Percentiles rank a stretch among this genome's conserved stretches.
phyloP scores from a whole-genome alignment of 1,284 basidiomycete genomes.

The Coniferiporia sulphurascens region DNA sequence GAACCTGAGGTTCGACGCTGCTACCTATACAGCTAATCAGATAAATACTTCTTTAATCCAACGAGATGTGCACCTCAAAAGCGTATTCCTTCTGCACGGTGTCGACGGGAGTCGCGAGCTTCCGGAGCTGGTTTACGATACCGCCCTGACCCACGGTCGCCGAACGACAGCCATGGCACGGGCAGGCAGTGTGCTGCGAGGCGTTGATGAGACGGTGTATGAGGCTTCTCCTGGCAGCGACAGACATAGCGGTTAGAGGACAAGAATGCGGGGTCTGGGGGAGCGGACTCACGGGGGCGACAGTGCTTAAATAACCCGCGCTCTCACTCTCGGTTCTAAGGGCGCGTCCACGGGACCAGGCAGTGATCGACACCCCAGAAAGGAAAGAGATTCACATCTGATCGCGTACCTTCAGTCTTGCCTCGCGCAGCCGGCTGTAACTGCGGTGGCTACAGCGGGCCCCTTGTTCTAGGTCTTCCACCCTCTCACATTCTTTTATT shows the following conservation, averaged over 20 bases:
- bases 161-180: constrained; percentile 64
- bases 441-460: background rate
- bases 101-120: constrained; percentile 82
- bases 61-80: constrained; percentile 64
- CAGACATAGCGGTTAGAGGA: constrained; percentile 10
- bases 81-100: constrained; percentile 86
- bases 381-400: background rate
- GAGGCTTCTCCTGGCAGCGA: constrained; percentile 8
- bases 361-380: background rate
- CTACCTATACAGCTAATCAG: constrained; percentile 50
- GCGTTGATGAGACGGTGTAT: constrained; percentile 26
- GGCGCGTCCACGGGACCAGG: background rate
- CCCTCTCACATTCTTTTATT: background rate
- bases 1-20: constrained; percentile 87
- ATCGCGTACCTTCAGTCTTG: background rate
- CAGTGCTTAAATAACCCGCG: background rate
- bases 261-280: background rate
- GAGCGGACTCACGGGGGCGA: background rate
- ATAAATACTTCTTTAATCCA: constrained; percentile 17
- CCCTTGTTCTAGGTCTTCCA: no score
- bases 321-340: background rate
- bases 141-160: constrained; percentile 36
- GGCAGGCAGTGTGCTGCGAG: constrained; percentile 67
- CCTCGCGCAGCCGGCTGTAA: constrained; percentile 3
- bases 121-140: constrained; percentile 58